Conservation (phyloP, 2,329 filamentous ascomycete species). For the Coniochaeta prunicola region DNA sequence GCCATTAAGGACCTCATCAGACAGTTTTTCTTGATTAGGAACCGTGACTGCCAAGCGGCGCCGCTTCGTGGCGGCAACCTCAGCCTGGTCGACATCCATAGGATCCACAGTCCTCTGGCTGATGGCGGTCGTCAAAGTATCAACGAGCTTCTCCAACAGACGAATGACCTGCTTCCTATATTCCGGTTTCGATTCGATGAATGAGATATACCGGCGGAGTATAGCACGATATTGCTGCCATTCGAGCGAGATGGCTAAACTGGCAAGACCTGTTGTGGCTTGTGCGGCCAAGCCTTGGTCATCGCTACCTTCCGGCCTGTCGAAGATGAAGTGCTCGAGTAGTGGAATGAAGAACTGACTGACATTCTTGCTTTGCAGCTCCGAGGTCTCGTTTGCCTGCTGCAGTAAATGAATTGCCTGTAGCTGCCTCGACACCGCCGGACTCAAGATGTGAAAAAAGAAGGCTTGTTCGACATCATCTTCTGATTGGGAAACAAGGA, state of each 20-base stretch:
- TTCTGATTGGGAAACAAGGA: conserved; percentile 52
- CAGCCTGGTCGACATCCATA: conserved; percentile 32
- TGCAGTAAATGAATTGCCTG: conserved; percentile 75
- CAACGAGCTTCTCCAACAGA: conserved; percentile 73
- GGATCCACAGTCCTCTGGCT: conserved; percentile 26
- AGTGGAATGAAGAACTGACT: conserved; percentile 84
- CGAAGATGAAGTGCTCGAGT: conserved; percentile 89
- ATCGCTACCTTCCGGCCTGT: conserved; percentile 63
- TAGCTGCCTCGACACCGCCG: conserved; percentile 78
- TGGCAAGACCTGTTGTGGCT: conserved; percentile 72
- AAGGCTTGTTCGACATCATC: conserved; percentile 70
- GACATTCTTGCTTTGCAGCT: conserved; percentile 69
- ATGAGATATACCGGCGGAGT: conserved; percentile 75
- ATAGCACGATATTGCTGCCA: conserved; percentile 88
- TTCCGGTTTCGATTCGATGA: conserved; percentile 73
- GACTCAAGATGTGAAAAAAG: conserved; percentile 87
- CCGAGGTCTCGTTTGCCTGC: conserved; percentile 53
- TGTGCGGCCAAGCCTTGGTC: conserved; percentile 84
- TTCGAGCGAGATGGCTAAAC: conserved; percentile 67
- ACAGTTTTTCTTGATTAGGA: conserved; percentile 60
- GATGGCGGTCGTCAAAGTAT: conserved; percentile 59
- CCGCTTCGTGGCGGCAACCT: conserved; percentile 12
- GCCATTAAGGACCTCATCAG: conserved; percentile 63
- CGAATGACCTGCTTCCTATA: conserved; percentile 80
- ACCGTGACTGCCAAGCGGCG: conserved; percentile 55